phyloP scores from a whole-genome alignment of 2,329 filamentous ascomycete genomes.

The Verticillium nonalfalfae region DNA sequence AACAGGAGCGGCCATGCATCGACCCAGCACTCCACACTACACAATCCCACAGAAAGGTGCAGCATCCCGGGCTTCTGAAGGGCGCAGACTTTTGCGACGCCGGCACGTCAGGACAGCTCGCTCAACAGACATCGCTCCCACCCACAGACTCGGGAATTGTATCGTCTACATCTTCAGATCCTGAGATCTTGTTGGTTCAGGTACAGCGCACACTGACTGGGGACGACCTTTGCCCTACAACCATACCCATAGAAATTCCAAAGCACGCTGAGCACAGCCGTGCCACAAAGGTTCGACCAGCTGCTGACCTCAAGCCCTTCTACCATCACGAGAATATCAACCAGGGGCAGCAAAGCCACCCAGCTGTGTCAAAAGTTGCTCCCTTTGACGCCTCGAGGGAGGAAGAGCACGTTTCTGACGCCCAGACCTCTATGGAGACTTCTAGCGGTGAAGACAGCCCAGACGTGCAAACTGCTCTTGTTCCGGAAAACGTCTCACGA shows the following conservation, averaged over 20 bases:
- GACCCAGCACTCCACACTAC: slow-evolving; percentile 9
- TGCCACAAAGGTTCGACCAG: slow-evolving; percentile 18
- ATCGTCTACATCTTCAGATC: slow-evolving; percentile 11
- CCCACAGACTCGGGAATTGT: background rate
- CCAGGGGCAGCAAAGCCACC: slow-evolving; percentile 3
- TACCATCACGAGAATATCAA: slow-evolving; percentile 2
- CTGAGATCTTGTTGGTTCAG: slow-evolving; percentile 11
- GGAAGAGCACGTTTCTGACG: slow-evolving; percentile 5
- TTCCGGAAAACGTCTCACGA: background rate
- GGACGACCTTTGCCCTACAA: slow-evolving; percentile 8
- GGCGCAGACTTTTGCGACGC: slow-evolving; percentile 14
- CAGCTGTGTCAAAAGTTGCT: slow-evolving; percentile 14
- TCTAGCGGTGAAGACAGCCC: background rate
- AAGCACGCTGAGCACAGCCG: slow-evolving; percentile 14
- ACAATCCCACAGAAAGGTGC: slow-evolving; percentile 6
- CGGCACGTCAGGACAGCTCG: slow-evolving; percentile 8
- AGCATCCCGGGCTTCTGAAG: slow-evolving; percentile 12
- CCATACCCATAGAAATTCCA: slow-evolving; percentile 9
- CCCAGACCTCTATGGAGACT: background rate
- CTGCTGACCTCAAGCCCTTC: slow-evolving; percentile 10
- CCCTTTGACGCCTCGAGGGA: slow-evolving; percentile 9
- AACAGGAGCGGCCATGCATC: slow-evolving; percentile 5
- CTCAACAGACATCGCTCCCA: slow-evolving; percentile 1
- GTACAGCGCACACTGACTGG: slow-evolving; percentile 11
- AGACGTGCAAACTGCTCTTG: background rate